A percentile compares a stretch with the other conserved stretches of the same genome.
Conservation (phyloP, 306 rosid genomes). For the Bauhinia variegata region DNA sequence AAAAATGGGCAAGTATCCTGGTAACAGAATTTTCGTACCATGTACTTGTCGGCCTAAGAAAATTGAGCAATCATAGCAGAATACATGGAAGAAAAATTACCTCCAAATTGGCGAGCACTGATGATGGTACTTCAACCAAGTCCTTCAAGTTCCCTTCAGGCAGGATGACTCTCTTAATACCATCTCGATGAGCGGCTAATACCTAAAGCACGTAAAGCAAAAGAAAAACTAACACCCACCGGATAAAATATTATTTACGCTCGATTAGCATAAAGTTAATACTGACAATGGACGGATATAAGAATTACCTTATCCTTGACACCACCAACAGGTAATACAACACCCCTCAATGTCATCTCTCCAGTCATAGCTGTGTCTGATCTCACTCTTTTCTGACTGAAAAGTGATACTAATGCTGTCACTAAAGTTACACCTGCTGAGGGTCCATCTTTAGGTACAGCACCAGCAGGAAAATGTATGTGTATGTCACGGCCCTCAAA, state of each 20-base stretch:
- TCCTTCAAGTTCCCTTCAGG: slow-evolving; percentile 96
- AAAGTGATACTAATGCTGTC: slow-evolving; percentile 90
- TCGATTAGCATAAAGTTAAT: slow-evolving; percentile 19
- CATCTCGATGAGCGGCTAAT: slow-evolving; percentile 91
- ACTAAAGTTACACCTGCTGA: slow-evolving; percentile 99
- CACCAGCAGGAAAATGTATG: slow-evolving; percentile 98
- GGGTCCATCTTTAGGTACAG: slow-evolving; percentile 98
- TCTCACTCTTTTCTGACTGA: slow-evolving; percentile 78
- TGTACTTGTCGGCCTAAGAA: neutral
- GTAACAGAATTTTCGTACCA: slow-evolving; percentile 2
- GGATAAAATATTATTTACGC: neutral
- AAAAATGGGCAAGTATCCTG: neutral
- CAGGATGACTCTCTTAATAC: slow-evolving; percentile 86
- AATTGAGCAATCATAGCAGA: slow-evolving; percentile 13
- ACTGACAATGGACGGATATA: slow-evolving; percentile 8
- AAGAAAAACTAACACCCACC: neutral
- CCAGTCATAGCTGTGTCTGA: slow-evolving; percentile 99
- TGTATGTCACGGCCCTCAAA: slow-evolving; percentile 92
- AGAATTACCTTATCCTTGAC: slow-evolving; percentile 86
- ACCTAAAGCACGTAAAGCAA: slow-evolving; percentile 46
- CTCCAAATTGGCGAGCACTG: slow-evolving; percentile 81
- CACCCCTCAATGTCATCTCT: slow-evolving; percentile 98
- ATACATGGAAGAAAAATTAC: slow-evolving; percentile 45
- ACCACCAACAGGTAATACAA: slow-evolving; percentile 96
- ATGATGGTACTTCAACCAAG: slow-evolving; percentile 87